Evolutionary conservation across 306 rosid species (phyloP).

Genomic region (Sophora flavescens): DNA sequence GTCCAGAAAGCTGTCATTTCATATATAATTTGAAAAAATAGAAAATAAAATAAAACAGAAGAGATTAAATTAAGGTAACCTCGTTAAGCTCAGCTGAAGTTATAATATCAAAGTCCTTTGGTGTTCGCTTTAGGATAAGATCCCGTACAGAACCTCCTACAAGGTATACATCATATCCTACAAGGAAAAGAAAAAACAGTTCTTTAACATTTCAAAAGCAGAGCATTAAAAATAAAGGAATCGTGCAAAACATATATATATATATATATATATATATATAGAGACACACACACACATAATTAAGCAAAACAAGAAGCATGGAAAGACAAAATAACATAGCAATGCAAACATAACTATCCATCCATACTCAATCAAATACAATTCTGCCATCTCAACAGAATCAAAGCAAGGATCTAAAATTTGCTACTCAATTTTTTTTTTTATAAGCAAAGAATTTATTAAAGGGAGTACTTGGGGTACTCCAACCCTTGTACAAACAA

Average conservation of each 20-base stretch:
- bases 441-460: no score
- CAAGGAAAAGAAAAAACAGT: constrained; percentile 23
- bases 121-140: constrained; percentile 52
- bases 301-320: neutral
- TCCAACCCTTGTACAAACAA: no score
- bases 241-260: constrained; percentile 7
- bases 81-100: constrained; percentile 79
- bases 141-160: constrained; percentile 57
- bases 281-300: neutral
- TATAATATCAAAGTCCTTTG: constrained; percentile 54
- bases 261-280: no score
- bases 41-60: constrained; percentile 14
- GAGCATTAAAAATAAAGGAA: constrained; percentile 17
- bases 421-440: neutral
- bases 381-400: constrained; percentile 14
- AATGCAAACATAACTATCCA: neutral
- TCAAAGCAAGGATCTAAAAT: constrained; percentile 24
- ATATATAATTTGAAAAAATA: constrained; percentile 22
- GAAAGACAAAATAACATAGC: neutral
- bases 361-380: constrained; percentile 12
- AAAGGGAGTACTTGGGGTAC: no score
- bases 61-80: constrained; percentile 52
- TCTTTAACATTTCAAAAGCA: constrained; percentile 8
- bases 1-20: constrained; percentile 2
- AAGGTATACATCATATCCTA: constrained; percentile 56